Percentiles rank a stretch among this genome's conserved stretches.
Conservation (phyloP, 768 basidiomycete species). For the Lactifluus hygrophoroides region DNA sequence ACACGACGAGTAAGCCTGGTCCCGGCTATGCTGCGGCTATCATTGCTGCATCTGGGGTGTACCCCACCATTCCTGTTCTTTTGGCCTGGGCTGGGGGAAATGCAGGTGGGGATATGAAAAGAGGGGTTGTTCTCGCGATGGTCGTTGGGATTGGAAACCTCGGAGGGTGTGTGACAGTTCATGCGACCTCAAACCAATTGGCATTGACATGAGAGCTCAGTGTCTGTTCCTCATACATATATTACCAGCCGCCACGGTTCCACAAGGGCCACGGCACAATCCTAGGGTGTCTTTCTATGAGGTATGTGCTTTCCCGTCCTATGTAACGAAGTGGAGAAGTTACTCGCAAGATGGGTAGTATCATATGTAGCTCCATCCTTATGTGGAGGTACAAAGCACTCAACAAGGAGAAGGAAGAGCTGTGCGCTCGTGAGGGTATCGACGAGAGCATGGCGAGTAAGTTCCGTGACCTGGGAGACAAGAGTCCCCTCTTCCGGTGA, state of each 20-base stretch:
- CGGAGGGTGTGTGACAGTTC: slow-evolving; percentile 35
- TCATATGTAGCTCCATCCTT: slow-evolving; percentile 33
- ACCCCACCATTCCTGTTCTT: slow-evolving; percentile 38
- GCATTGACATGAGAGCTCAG: slow-evolving; percentile 19
- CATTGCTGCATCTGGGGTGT: slow-evolving; percentile 45
- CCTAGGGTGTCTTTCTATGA: slow-evolving; percentile 26
- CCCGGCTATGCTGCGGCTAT: slow-evolving; percentile 41
- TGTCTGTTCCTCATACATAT: slow-evolving; percentile 37
- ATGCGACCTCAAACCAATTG: slow-evolving; percentile 24
- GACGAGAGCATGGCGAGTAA: slow-evolving; percentile 32
- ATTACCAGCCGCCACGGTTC: slow-evolving; percentile 32
- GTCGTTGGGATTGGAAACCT: slow-evolving; percentile 49
- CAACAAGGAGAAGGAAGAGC: slow-evolving; percentile 40
- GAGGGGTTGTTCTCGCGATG: slow-evolving; percentile 44
- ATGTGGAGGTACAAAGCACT: slow-evolving; percentile 43
- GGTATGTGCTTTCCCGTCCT: slow-evolving; percentile 5
- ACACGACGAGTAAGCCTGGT: slow-evolving; percentile 26
- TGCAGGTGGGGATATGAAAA: slow-evolving; percentile 46
- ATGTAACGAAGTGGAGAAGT: background rate
- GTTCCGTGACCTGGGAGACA: slow-evolving; percentile 42
- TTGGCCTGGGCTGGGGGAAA: slow-evolving; percentile 51
- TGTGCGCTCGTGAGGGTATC: slow-evolving; percentile 38
- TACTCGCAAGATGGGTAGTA: slow-evolving; percentile 25
- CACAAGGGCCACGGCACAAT: slow-evolving; percentile 34
- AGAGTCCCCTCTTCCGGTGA: slow-evolving; percentile 49